phyloP scores from a whole-genome alignment of 2,329 filamentous ascomycete species.

The Aspergillus ochraceus region DNA sequence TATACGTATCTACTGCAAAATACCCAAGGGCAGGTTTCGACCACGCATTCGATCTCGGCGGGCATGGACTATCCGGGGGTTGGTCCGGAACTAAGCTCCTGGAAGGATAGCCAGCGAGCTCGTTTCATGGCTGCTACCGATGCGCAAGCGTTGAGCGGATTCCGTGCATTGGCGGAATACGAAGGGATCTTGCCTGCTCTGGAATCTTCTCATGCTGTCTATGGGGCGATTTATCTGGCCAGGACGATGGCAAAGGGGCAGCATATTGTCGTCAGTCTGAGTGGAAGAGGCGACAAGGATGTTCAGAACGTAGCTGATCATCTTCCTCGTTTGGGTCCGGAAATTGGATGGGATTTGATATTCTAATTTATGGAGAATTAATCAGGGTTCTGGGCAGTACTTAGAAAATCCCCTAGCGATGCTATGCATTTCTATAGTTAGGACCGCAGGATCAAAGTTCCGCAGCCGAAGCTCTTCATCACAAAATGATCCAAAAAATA shows the following conservation, averaged over 20 bases:
- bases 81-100: neutral
- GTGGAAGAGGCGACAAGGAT: constrained; percentile 67
- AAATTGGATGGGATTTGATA: constrained; percentile 65
- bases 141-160: neutral
- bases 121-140: neutral
- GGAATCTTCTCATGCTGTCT: too few species aligned
- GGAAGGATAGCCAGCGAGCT: neutral
- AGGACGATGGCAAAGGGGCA: too few species aligned
- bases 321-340: constrained; percentile 76
- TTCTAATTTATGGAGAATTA: too few species aligned
- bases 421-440: too few species aligned
- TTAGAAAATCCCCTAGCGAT: too few species aligned
- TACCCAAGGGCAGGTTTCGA: neutral
- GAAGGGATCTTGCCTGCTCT: too few species aligned
- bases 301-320: constrained; percentile 95
- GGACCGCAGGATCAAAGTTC: too few species aligned
- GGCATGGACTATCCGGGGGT: neutral
- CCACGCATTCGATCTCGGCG: neutral
- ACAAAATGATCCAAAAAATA: too few species aligned
- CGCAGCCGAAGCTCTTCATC: too few species aligned
- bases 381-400: too few species aligned
- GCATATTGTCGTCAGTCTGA: neutral
- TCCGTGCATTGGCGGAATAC: neutral
- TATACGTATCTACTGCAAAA: neutral
- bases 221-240: too few species aligned